These are phyloP conservation scores for Phytopythium sindhum DNA, from an alignment of 352 stramenopile genomes.

Conservation along the genomic window DNA sequence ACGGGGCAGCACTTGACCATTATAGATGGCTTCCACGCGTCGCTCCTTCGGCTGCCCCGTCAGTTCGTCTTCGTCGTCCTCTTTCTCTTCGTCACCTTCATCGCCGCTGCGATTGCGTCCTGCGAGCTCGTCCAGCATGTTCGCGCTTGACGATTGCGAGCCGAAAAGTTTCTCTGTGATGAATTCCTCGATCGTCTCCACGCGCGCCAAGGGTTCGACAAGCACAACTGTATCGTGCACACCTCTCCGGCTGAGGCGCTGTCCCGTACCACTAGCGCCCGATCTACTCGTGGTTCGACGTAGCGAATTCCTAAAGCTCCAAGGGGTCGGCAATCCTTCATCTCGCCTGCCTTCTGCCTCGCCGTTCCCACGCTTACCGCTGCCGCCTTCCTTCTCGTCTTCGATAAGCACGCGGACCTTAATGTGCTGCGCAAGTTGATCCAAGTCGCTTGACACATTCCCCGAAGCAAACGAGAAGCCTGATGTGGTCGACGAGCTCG, in stretches of 20 bases:
- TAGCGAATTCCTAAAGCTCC: conserved; percentile 4
- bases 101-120: conserved; percentile 3
- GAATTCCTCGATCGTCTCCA: conserved; percentile 80
- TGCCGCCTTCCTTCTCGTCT: conserved; percentile 21
- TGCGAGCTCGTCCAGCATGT: conserved; percentile 32
- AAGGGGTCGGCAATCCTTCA: conserved; percentile 1
- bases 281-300: background rate
- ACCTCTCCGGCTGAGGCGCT: background rate
- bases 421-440: conserved; percentile 67
- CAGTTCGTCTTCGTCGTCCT: conserved; percentile 20
- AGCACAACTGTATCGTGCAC: conserved; percentile 73
- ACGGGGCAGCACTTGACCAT: conserved; percentile 22
- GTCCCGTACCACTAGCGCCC: background rate
- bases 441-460: conserved; percentile 46
- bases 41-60: conserved; percentile 30
- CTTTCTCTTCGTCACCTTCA: conserved; percentile 16
- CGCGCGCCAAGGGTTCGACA: conserved; percentile 67
- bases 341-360: background rate
- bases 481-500: conserved; percentile 5
- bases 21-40: conserved; percentile 42
- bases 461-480: conserved; percentile 22
- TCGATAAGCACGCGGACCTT: conserved; percentile 71
- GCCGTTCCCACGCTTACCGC: conserved; percentile 15
- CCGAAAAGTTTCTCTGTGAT: conserved; percentile 68
- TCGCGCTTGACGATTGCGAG: conserved; percentile 13